Conservation (phyloP, 257 asterid species). For the Solanum chiquidenum region DNA sequence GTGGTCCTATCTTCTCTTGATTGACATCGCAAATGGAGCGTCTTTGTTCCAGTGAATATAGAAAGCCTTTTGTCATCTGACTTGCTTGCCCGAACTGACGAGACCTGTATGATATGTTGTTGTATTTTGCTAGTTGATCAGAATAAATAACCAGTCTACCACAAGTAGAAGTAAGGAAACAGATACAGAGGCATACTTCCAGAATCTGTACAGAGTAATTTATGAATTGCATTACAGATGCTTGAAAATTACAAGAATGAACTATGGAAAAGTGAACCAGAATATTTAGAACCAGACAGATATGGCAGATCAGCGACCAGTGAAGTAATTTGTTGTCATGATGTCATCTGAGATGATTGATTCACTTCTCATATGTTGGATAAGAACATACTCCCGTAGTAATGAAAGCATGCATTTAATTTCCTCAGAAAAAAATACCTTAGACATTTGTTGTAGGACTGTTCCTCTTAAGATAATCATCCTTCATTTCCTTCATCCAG, state of each 20-base stretch:
- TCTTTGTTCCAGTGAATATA: conserved; percentile 91
- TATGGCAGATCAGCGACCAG: background rate
- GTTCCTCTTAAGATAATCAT: background rate
- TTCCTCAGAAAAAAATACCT: background rate
- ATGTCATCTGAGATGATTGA: background rate
- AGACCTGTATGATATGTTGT: conserved; percentile 50
- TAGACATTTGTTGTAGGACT: background rate
- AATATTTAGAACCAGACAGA: background rate
- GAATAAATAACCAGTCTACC: background rate
- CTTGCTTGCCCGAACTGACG: conserved; percentile 95
- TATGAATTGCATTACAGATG: background rate
- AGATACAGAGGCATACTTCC: background rate
- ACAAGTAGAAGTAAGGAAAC: background rate
- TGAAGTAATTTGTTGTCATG: background rate
- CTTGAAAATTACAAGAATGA: background rate
- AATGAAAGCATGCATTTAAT: background rate
- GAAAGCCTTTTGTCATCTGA: conserved; percentile 96
- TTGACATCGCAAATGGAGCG: conserved; percentile 87
- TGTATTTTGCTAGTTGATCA: conserved; percentile 7
- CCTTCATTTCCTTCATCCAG: background rate
- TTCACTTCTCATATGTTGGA: background rate
- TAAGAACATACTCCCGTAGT: background rate
- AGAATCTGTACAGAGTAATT: background rate
- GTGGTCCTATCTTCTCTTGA: conserved; percentile 83
- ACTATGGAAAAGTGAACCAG: background rate